Percentiles rank a stretch among this genome's conserved stretches.
These are phyloP conservation scores for Paramecium biaurelia DNA, from an alignment of 73 alveolate genomes.

Conservation along the genomic window DNA sequence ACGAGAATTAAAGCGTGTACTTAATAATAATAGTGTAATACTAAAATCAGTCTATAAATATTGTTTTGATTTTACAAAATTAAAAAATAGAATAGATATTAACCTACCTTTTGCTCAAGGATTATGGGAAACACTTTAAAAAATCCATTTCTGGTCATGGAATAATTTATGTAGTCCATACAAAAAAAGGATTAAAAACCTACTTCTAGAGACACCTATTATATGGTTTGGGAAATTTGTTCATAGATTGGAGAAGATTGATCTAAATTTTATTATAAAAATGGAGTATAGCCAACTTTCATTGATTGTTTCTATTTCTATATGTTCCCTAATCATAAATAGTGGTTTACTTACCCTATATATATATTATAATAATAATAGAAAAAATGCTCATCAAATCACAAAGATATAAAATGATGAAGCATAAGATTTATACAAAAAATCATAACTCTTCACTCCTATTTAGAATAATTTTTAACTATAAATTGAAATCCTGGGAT, in stretches of 20 bases:
- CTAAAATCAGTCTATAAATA: background rate
- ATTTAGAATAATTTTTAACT: too few species aligned
- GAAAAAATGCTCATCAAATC: too few species aligned
- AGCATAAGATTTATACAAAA: too few species aligned
- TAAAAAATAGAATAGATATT: background rate
- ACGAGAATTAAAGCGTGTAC: background rate
- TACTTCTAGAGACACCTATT: conserved; percentile 16
- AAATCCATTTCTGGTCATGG: background rate
- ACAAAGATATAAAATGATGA: too few species aligned
- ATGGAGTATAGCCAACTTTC: conserved; percentile 35
- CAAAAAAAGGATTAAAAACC: background rate
- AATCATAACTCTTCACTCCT: too few species aligned
- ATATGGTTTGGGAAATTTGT: conserved; percentile 29
- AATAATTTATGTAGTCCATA: background rate
- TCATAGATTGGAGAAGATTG: background rate
- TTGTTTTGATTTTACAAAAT: background rate
- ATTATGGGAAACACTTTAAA: conserved; percentile 27
- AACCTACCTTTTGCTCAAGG: background rate
- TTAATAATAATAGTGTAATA: background rate
- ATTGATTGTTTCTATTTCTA: background rate
- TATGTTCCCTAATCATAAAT: background rate
- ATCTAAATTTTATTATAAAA: background rate
- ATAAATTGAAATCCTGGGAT: too few species aligned
- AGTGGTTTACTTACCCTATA: background rate
- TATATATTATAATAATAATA: too few species aligned